These are phyloP conservation scores for Tricholoma bakamatsutake DNA, from an alignment of 768 basidiomycete species.

Conservation along the genomic window DNA sequence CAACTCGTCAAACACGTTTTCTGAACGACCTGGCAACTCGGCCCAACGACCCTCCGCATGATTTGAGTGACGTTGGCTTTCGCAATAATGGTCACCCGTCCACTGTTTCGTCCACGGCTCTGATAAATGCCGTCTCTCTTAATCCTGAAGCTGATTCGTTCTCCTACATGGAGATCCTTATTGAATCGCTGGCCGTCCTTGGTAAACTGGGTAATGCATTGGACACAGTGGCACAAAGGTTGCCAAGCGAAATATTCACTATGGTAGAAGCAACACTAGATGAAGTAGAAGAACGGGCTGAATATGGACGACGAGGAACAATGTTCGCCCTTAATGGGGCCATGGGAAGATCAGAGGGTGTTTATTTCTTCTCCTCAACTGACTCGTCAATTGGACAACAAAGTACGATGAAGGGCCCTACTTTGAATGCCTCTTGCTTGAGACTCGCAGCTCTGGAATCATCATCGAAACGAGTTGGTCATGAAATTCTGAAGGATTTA, in stretches of 20 bases:
- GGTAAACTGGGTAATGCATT: conserved; percentile 83
- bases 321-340: conserved; percentile 29
- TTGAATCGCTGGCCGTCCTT: conserved; percentile 89
- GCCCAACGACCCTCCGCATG: conserved; percentile 74
- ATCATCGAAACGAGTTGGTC: conserved; percentile 65
- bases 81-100: conserved; percentile 16
- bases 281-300: conserved; percentile 88
- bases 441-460: conserved; percentile 72
- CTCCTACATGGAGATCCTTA: conserved; percentile 83
- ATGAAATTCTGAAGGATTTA: conserved; percentile 82
- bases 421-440: conserved; percentile 46
- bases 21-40: conserved; percentile 60
- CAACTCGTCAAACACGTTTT: conserved; percentile 54
- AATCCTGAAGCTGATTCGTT: conserved; percentile 95
- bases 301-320: conserved; percentile 58
- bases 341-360: conserved; percentile 40
- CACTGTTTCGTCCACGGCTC: conserved; percentile 13
- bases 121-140: conserved; percentile 14
- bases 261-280: conserved; percentile 84
- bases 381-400: conserved; percentile 18
- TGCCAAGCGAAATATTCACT: conserved; percentile 76
- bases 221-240: conserved; percentile 77
- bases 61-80: conserved; percentile 42
- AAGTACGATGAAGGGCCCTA: conserved; percentile 20
- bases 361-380: conserved; percentile 43